These are phyloP conservation scores for Fibroporia radiculosa DNA, from an alignment of 768 basidiomycete genomes.

Conservation along the genomic window DNA sequence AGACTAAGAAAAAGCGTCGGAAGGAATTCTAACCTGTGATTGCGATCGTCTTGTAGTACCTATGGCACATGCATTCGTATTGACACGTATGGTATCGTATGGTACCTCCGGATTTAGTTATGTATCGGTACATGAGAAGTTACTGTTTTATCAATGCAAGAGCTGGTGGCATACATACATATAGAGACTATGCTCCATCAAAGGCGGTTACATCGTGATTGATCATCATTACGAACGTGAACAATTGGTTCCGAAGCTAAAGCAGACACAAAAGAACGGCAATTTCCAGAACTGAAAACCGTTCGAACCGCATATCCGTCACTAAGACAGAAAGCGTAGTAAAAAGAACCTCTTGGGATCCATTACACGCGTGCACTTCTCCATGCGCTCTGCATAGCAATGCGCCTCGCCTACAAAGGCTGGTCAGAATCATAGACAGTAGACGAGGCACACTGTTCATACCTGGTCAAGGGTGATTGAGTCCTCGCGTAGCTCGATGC, in stretches of 20 bases:
- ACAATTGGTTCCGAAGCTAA: too few relatives aligned
- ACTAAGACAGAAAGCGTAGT: too few relatives aligned
- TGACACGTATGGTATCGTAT: neutral
- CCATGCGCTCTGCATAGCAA: conserved; percentile 89
- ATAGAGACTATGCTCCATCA: too few relatives aligned
- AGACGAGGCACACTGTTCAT: conserved; percentile 12
- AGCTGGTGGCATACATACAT: neutral
- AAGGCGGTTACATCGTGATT: too few relatives aligned
- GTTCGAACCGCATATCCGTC: too few relatives aligned
- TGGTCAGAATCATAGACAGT: neutral
- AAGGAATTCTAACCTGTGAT: neutral
- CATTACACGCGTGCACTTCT: conserved; percentile 52
- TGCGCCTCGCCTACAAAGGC: conserved; percentile 58
- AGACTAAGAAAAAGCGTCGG: neutral
- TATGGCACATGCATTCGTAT: neutral
- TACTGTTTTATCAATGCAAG: neutral
- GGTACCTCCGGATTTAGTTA: neutral
- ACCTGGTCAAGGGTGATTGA: conserved; percentile 94
- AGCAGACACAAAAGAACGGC: too few relatives aligned
- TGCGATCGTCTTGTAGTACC: neutral
- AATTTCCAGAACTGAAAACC: too few relatives aligned
- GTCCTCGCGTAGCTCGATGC: conserved; percentile 71
- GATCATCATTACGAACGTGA: too few relatives aligned
- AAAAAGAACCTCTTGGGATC: too few relatives aligned
- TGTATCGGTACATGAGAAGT: neutral